These are phyloP conservation scores for Manihot esculenta DNA, from an alignment of 441 rosid genomes.

Conservation along the genomic window DNA sequence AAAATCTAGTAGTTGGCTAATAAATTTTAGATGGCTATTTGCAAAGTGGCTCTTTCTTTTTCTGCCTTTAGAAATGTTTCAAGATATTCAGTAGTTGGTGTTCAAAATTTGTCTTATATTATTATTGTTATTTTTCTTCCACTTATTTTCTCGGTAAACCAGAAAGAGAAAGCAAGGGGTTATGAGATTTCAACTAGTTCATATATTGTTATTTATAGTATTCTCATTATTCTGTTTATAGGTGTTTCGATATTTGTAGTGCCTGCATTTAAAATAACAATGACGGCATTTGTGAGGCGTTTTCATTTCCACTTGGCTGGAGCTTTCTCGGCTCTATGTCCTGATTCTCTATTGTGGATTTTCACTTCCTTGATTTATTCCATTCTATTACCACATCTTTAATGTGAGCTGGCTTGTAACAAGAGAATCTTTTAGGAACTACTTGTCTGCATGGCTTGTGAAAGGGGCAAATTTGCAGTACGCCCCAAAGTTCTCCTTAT, in stretches of 20 bases:
- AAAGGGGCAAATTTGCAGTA: neutral
- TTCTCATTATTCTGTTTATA: neutral
- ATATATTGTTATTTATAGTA: neutral
- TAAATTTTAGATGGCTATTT: neutral
- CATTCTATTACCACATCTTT: neutral
- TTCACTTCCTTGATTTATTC: neutral
- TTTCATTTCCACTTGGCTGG: neutral
- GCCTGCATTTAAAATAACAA: neutral
- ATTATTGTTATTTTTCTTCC: neutral
- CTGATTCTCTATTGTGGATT: conserved; percentile 1
- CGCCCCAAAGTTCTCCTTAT: neutral
- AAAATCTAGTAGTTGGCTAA: neutral
- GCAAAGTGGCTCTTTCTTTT: neutral
- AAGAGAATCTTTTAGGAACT: neutral
- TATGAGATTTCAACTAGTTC: neutral
- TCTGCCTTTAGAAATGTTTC: neutral
- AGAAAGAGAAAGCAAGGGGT: neutral
- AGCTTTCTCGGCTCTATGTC: neutral
- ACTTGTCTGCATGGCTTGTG: neutral
- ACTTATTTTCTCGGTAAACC: neutral
- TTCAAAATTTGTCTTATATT: neutral
- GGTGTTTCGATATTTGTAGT: neutral
- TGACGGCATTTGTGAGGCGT: neutral
- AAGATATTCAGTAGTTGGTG: neutral
- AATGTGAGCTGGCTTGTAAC: neutral